phyloP scores from a whole-genome alignment of 805 yeast genomes.

The Blastobotrys chiropterorum region DNA sequence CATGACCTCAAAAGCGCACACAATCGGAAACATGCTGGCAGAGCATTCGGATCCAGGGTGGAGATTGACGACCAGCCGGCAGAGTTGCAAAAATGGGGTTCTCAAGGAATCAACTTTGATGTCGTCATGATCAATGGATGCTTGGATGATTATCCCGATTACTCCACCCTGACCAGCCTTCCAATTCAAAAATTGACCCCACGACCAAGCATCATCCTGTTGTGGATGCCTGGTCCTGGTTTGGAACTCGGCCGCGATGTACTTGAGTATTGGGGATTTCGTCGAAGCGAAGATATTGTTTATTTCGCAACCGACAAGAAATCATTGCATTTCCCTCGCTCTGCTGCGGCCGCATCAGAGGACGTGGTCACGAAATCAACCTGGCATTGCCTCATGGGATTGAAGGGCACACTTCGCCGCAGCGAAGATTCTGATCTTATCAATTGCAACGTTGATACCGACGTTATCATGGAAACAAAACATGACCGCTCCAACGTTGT shows the following conservation, averaged over 20 bases:
- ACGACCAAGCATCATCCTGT: slow-evolving; percentile 77
- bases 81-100: slow-evolving; percentile 51
- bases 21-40: slow-evolving; percentile 44
- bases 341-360: slow-evolving; percentile 35
- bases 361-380: slow-evolving; percentile 54
- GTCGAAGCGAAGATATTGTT: slow-evolving; percentile 85
- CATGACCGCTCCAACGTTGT: slow-evolving; percentile 35
- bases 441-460: slow-evolving; percentile 90
- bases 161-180: slow-evolving; percentile 53
- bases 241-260: slow-evolving; percentile 51
- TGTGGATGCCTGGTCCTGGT: slow-evolving; percentile 80
- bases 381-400: slow-evolving; percentile 99
- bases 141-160: slow-evolving; percentile 63
- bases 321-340: slow-evolving; percentile 62
- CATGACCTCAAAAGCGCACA: slow-evolving; percentile 61
- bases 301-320: slow-evolving; percentile 65
- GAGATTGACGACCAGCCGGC: slow-evolving; percentile 45
- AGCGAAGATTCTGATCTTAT: slow-evolving; percentile 77
- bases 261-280: slow-evolving; percentile 51
- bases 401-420: slow-evolving; percentile 88
- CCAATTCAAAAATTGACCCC: slow-evolving; percentile 72
- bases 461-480: slow-evolving; percentile 61
- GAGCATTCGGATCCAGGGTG: slow-evolving; percentile 62
- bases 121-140: slow-evolving; percentile 90
- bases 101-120: slow-evolving; percentile 60